Conservation (phyloP, 805 yeast species). For the Dipodascus geniculatus region DNA sequence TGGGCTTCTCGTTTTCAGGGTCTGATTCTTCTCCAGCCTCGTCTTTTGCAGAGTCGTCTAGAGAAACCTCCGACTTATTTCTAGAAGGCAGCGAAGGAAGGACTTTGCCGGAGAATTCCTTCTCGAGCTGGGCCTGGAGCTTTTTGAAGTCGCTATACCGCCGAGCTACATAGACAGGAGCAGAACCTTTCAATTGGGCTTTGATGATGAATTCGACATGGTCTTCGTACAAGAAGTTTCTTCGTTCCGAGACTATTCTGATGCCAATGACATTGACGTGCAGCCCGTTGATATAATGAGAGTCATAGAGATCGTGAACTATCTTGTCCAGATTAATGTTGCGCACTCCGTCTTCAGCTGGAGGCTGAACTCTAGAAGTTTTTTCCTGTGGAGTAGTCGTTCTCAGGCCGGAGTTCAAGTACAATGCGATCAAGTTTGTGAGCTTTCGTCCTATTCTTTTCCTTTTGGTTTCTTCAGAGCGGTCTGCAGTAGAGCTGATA, state of each 20-base stretch:
- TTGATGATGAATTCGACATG: constrained; percentile 23
- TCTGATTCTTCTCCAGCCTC: constrained; percentile 5
- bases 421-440: constrained; percentile 48
- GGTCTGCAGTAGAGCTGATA: constrained; percentile 60
- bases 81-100: constrained; percentile 49
- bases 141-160: constrained; percentile 57
- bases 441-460: constrained; percentile 49
- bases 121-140: constrained; percentile 38
- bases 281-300: constrained; percentile 40
- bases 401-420: constrained; percentile 66
- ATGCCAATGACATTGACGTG: constrained; percentile 64
- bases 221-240: constrained; percentile 19
- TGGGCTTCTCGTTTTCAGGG: background rate
- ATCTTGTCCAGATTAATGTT: constrained; percentile 12
- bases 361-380: constrained; percentile 18
- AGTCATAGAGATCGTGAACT: constrained; percentile 12
- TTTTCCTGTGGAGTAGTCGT: constrained; percentile 32
- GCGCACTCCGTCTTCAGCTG: constrained; percentile 14
- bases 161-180: constrained; percentile 40
- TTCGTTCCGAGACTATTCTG: constrained; percentile 23
- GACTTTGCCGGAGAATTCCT: constrained; percentile 56
- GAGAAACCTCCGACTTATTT: constrained; percentile 22
- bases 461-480: constrained; percentile 66
- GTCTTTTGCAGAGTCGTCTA: constrained; percentile 14
- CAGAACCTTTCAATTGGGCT: constrained; percentile 18